Percentiles rank a stretch among this genome's conserved stretches.
These are phyloP conservation scores for Pinus taeda DNA, from an alignment of 75 land plant species.

Conservation along the genomic window DNA sequence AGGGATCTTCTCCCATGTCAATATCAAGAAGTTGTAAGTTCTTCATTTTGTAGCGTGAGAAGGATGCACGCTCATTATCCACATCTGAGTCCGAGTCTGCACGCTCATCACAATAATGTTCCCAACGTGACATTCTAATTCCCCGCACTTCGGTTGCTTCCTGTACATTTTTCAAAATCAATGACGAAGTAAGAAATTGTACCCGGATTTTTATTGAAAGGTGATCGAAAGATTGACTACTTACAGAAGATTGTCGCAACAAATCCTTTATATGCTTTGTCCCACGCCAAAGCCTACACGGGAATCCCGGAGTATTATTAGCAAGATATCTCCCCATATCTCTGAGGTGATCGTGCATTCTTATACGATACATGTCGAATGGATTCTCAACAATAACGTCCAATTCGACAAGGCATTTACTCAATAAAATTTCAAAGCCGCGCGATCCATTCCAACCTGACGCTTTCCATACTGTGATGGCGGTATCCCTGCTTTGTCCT, in stretches of 20 bases:
- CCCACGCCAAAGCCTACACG: neutral
- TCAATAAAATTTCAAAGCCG: neutral
- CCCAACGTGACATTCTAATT: neutral
- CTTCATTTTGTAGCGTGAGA: neutral
- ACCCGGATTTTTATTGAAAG: neutral
- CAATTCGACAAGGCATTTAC: neutral
- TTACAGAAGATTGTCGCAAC: too few species aligned
- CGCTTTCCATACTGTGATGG: neutral
- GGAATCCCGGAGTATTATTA: neutral
- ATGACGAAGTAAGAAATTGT: too few species aligned
- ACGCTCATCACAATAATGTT: neutral
- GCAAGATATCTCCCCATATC: neutral
- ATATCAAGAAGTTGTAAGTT: neutral
- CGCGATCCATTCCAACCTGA: neutral
- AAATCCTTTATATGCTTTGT: neutral
- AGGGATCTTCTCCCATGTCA: too few species aligned
- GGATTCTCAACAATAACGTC: too few species aligned
- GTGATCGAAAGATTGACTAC: too few species aligned
- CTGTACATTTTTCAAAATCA: neutral
- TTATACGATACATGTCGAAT: neutral
- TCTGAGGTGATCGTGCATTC: neutral
- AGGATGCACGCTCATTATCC: neutral
- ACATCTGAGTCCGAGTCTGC: too few species aligned
- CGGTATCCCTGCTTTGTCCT: neutral
- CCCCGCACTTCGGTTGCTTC: neutral